Evolutionary conservation across 2,329 filamentous ascomycete species (phyloP).

Genomic region (Diplodia seriata): DNA sequence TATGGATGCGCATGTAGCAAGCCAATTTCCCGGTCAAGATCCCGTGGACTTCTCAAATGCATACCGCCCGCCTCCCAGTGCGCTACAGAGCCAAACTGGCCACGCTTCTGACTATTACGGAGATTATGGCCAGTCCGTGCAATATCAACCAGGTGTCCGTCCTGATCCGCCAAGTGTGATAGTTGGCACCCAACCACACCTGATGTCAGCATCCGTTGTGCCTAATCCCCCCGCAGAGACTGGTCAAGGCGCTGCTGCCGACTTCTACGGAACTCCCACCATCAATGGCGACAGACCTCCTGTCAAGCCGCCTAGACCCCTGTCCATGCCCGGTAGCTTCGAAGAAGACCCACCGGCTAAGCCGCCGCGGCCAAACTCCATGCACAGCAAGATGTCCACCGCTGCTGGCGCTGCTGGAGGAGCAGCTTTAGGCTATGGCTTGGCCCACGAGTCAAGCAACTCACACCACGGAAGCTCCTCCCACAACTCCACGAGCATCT

Average conservation of each 20-base stretch:
- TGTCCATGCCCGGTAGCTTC: conserved; percentile 47
- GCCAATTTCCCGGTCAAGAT: conserved; percentile 67
- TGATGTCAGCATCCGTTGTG: conserved; percentile 59
- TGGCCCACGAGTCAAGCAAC: conserved; percentile 39
- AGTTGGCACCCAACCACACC: conserved; percentile 62
- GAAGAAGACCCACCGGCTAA: conserved; percentile 44
- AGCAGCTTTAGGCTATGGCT: conserved; percentile 53
- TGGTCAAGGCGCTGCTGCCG: conserved; percentile 64
- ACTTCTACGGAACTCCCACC: conserved; percentile 55
- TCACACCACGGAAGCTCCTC: conserved; percentile 35
- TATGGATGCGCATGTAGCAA: conserved; percentile 53
- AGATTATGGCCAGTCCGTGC: conserved; percentile 67
- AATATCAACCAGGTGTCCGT: conserved; percentile 65
- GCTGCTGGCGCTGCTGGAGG: conserved; percentile 48
- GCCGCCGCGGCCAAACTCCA: conserved; percentile 39
- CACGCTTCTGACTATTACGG: conserved; percentile 68
- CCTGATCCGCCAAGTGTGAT: conserved; percentile 61
- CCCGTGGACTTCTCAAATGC: conserved; percentile 55
- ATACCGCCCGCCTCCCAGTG: conserved; percentile 52
- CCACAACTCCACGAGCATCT: conserved; percentile 31
- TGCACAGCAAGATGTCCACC: conserved; percentile 45
- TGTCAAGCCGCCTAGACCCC: conserved; percentile 46
- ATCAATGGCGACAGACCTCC: conserved; percentile 37
- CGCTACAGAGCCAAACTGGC: conserved; percentile 52
- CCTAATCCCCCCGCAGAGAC: conserved; percentile 65